phyloP scores from a whole-genome alignment of 2,329 filamentous ascomycete genomes.

The Phialophora tarda region DNA sequence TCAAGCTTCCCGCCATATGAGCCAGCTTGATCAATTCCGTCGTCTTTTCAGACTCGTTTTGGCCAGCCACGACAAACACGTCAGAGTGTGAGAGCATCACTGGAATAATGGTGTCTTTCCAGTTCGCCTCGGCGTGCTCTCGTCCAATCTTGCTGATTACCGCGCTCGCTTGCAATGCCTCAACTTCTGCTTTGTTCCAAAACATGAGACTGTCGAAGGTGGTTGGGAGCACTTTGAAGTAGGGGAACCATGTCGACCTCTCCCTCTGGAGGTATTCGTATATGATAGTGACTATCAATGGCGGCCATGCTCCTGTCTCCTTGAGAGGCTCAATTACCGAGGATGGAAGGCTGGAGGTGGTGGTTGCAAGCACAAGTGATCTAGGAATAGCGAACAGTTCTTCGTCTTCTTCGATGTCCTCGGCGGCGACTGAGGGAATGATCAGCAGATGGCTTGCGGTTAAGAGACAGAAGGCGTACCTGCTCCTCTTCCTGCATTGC shows the following conservation, averaged over 20 bases:
- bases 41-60: slow-evolving; percentile 36
- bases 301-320: slow-evolving; percentile 57
- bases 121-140: slow-evolving; percentile 71
- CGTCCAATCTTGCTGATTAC: slow-evolving; percentile 79
- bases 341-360: slow-evolving; percentile 71
- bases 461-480: slow-evolving; percentile 53
- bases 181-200: slow-evolving; percentile 74
- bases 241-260: slow-evolving; percentile 74
- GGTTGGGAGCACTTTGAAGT: slow-evolving; percentile 74
- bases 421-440: slow-evolving; percentile 60
- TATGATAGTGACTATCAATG: slow-evolving; percentile 77
- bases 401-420: slow-evolving; percentile 74
- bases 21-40: slow-evolving; percentile 62
- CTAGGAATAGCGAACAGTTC: slow-evolving; percentile 81
- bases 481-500: slow-evolving; percentile 66
- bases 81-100: slow-evolving; percentile 52
- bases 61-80: slow-evolving; percentile 49
- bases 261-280: slow-evolving; percentile 70
- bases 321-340: slow-evolving; percentile 63
- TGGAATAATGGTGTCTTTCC: slow-evolving; percentile 63
- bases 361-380: slow-evolving; percentile 69
- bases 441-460: slow-evolving; percentile 19
- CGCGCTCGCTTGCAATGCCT: slow-evolving; percentile 75
- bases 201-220: slow-evolving; percentile 88
- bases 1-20: slow-evolving; percentile 82